A percentile compares a stretch with the other conserved stretches of the same genome.
phyloP scores from a whole-genome alignment of 768 basidiomycete species.

The Suillus fuscotomentosus region DNA sequence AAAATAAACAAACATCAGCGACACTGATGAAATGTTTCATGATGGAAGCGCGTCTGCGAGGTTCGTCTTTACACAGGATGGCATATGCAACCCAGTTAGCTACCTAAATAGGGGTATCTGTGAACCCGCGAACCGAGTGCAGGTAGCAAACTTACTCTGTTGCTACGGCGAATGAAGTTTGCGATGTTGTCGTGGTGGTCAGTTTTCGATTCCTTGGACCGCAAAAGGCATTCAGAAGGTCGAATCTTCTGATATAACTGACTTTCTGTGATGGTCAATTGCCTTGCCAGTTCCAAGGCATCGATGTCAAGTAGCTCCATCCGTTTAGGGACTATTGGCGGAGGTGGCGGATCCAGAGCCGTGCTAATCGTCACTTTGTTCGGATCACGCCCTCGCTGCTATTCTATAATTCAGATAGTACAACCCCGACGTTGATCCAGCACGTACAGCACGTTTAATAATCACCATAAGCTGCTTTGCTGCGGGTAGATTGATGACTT shows the following conservation, averaged over 20 bases:
- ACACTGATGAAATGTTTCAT: constrained; percentile 68
- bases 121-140: background rate
- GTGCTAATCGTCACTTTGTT: constrained; percentile 36
- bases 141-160: constrained; percentile 38
- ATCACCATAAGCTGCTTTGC: constrained; percentile 48
- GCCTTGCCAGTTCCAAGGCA: constrained; percentile 63
- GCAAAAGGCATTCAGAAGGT: constrained; percentile 60
- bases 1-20: constrained; percentile 51
- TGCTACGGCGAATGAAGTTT: constrained; percentile 56
- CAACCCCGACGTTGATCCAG: background rate
- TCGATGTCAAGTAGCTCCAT: constrained; percentile 60
- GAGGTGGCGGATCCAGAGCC: constrained; percentile 40
- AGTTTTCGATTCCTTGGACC: constrained; percentile 44
- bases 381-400: constrained; percentile 31
- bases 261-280: constrained; percentile 66
- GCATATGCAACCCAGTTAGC: constrained; percentile 62
- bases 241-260: constrained; percentile 57
- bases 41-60: constrained; percentile 55
- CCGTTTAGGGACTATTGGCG: constrained; percentile 48
- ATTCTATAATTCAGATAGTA: constrained; percentile 5
- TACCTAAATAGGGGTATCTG: constrained; percentile 36
- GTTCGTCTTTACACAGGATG: constrained; percentile 54
- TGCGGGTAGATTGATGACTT: constrained; percentile 39
- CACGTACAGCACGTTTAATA: constrained; percentile 51
- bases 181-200: constrained; percentile 52